A percentile compares a stretch with the other conserved stretches of the same genome.
Conservation (phyloP, 805 yeast genomes). For the Ogataea saltuana region DNA sequence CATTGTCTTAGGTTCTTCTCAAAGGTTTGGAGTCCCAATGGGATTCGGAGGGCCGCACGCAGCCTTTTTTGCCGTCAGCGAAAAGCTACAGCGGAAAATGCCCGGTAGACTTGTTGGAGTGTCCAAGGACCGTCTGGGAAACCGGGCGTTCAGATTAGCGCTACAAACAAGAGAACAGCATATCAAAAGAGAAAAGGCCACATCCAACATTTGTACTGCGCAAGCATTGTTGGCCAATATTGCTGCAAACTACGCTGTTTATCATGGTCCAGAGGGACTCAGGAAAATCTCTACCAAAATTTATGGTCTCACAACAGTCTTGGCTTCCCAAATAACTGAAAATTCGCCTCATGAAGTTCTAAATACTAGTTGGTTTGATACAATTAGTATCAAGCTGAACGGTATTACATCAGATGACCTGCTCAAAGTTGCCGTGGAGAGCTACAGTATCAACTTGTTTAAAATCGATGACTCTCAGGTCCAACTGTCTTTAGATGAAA, state of each 20-base stretch:
- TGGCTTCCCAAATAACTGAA: slow-evolving; percentile 58
- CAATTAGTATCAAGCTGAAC: slow-evolving; percentile 64
- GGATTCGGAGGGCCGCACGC: slow-evolving; percentile 99
- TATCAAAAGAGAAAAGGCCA: slow-evolving; percentile 95
- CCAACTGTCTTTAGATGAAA: slow-evolving; percentile 88
- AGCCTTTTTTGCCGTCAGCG: slow-evolving; percentile 90
- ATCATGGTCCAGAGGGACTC: slow-evolving; percentile 91
- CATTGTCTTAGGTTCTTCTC: slow-evolving; percentile 88
- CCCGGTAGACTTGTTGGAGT: slow-evolving; percentile 97
- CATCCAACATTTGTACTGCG: slow-evolving; percentile 97
- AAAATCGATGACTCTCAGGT: slow-evolving; percentile 61
- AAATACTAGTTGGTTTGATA: slow-evolving; percentile 80
- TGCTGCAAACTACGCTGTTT: slow-evolving; percentile 93
- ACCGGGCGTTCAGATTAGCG: slow-evolving; percentile 87
- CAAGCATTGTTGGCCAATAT: slow-evolving; percentile 95
- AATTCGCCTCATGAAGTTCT: slow-evolving; percentile 47
- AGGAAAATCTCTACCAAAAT: slow-evolving; percentile 75
- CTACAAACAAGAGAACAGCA: slow-evolving; percentile 98
- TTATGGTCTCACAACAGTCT: slow-evolving; percentile 67
- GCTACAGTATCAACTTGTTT: slow-evolving; percentile 74
- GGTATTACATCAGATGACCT: slow-evolving; percentile 56
- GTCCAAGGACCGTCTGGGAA: slow-evolving; percentile 87
- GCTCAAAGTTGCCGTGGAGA: slow-evolving; percentile 55
- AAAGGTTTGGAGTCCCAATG: slow-evolving; percentile 96
- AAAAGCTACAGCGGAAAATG: slow-evolving; percentile 80